Evolutionary conservation across 768 basidiomycete genomes (phyloP), one percentile per base, ranked within the genome.

Genomic region (Daedalea quercina): DNA sequence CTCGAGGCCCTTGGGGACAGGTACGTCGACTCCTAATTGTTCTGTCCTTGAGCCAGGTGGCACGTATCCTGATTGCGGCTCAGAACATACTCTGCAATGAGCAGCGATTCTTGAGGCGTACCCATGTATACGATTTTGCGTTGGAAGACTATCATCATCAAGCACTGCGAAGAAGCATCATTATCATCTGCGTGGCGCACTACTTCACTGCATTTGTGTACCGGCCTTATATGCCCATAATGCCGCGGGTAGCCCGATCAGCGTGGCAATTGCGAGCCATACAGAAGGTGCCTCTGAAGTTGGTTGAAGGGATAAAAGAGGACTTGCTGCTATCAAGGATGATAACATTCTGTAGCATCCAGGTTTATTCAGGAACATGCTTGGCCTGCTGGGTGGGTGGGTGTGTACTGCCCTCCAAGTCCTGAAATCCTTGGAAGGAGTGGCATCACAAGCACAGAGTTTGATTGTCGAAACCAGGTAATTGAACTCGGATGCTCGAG

Each of bases 51-150:
- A 67, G 15, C 72, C 71, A 0, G 70, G 66, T 1, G 77, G 77
- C 0, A 67, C 68, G 34, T 75, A 76, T 0, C 73, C 71, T 69
- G 47, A 31, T 4, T 31, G 28, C 28, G 28, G 11, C 11, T 4
- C 11, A 31, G 11, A 11, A 34, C 28, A 28, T 47, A 26, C 12
- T 26, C 46, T 47, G 24, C 15, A 23, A 24, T 28, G 25, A 23
- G 45, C 45, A n/a, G 11, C 11, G 35, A 37, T 37, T 11, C 35
- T 37, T n/a, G 35, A 47, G 46, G 3, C n/a, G 8, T 34, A 37
- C 70, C 70, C 71, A 80, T 76, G 61, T 80, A 80, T 20, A 80
- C 76, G 35, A 80, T 70, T 45, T 70, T 71, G 1, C 78, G 69
- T 54, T 79, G 77, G 46, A 79, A 76, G 1, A 76, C 24, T 3